Conservation (phyloP, 306 rosid genomes). For the Sophora flavescens region DNA sequence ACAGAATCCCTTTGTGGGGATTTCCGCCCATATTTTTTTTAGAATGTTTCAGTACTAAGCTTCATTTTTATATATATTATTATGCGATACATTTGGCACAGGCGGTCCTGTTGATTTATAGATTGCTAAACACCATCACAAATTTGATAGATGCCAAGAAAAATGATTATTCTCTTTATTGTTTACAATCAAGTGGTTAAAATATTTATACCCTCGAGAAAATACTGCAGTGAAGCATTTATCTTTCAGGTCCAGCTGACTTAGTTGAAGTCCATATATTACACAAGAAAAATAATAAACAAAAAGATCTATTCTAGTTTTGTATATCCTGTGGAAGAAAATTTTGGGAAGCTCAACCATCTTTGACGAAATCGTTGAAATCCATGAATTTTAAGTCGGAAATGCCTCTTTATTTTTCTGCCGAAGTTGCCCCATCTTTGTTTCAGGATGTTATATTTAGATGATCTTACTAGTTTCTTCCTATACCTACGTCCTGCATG, state of each 20-base stretch:
- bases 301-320: slow-evolving; percentile 57
- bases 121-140: background rate
- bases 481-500: slow-evolving; percentile 59
- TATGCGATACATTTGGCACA: background rate
- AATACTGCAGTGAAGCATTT: background rate
- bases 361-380: slow-evolving; percentile 71
- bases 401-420: slow-evolving; percentile 66
- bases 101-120: background rate
- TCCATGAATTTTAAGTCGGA: slow-evolving; percentile 72
- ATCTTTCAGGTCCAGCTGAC: background rate
- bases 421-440: slow-evolving; percentile 59
- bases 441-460: slow-evolving; percentile 58
- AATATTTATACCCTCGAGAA: slow-evolving; percentile 19
- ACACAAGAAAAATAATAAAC: slow-evolving; percentile 1
- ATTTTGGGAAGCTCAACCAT: slow-evolving; percentile 78
- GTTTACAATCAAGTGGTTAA: slow-evolving; percentile 33
- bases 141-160: background rate
- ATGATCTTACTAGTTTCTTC: slow-evolving; percentile 56
- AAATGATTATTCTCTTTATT: slow-evolving; percentile 19
- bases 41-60: slow-evolving; percentile 11
- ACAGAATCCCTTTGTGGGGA: too few relatives aligned
- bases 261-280: slow-evolving; percentile 32
- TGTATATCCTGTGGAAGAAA: slow-evolving; percentile 62
- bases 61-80: slow-evolving; percentile 1
- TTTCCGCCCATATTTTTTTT: too few relatives aligned